Percentiles rank a stretch among this genome's conserved stretches.
Evolutionary conservation across 23 red algal genomes (phyloP).

Genomic region (Pyropia haitanensis): DNA sequence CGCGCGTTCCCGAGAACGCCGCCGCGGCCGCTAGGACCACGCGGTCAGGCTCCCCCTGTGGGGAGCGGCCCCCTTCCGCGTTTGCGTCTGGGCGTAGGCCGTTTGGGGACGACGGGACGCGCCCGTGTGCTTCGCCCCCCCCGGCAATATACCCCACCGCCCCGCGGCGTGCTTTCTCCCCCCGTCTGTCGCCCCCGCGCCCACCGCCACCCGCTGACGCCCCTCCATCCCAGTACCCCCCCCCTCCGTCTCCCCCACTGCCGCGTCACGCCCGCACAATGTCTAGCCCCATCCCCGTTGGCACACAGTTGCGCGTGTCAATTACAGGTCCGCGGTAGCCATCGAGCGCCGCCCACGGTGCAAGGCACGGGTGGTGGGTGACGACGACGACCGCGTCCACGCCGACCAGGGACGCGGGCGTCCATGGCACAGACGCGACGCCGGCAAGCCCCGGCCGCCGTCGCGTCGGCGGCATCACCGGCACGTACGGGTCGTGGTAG

Average conservation of each 20-base stretch:
- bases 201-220: no score
- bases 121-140: no score
- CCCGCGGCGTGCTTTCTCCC: no score
- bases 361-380: conserved; percentile 54
- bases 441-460: conserved; percentile 24
- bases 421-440: conserved; percentile 20
- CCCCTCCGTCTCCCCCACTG: neutral
- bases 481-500: conserved; percentile 66
- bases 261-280: conserved; percentile 16
- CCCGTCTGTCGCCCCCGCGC: no score
- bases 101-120: no score
- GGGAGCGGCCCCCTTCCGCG: no score
- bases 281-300: conserved; percentile 6
- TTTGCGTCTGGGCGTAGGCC: no score
- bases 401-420: neutral
- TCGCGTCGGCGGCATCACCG: conserved; percentile 41
- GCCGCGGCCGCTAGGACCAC: no score
- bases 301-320: conserved; percentile 45
- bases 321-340: conserved; percentile 45
- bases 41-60: no score
- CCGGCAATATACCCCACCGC: no score
- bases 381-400: conserved; percentile 46
- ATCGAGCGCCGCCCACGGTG: conserved; percentile 12
- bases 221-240: no score
- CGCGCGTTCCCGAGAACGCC: no score